Conservation (phyloP, 2,329 filamentous ascomycete species). For the Apiospora marii region DNA sequence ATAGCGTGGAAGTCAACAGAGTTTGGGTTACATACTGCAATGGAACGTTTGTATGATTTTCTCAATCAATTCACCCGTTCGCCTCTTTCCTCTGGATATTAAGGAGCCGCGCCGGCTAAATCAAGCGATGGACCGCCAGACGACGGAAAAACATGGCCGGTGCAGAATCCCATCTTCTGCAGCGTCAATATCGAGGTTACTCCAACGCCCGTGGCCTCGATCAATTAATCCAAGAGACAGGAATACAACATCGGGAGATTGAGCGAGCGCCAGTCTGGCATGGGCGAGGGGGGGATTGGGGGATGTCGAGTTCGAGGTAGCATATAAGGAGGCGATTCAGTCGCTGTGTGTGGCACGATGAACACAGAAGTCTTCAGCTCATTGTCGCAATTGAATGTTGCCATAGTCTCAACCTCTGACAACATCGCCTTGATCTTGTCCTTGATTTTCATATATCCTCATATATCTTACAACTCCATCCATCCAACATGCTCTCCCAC, state of each 20-base stretch:
- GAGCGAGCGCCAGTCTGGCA: neutral
- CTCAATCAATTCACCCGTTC: neutral
- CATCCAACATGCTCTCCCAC: neutral
- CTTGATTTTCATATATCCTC: neutral
- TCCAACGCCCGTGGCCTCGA: neutral
- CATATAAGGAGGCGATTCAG: neutral
- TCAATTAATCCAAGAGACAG: neutral
- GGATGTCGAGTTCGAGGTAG: neutral
- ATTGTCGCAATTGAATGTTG: neutral
- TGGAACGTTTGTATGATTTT: neutral
- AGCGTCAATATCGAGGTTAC: neutral
- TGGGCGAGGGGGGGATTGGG: neutral
- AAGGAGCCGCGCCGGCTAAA: conserved; percentile 12
- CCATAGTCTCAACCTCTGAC: neutral
- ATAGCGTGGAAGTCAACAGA: neutral
- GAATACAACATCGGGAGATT: conserved; percentile 12
- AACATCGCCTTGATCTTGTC: neutral
- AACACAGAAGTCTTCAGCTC: neutral
- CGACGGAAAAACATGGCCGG: conserved; percentile 4
- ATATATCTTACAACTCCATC: neutral
- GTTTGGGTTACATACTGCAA: neutral
- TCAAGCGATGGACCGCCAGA: neutral
- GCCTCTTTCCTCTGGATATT: conserved; percentile 5
- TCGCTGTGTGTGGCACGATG: neutral
- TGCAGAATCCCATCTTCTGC: neutral